Conservation (phyloP, 345 rosid species). For the Heritiera fomes region DNA sequence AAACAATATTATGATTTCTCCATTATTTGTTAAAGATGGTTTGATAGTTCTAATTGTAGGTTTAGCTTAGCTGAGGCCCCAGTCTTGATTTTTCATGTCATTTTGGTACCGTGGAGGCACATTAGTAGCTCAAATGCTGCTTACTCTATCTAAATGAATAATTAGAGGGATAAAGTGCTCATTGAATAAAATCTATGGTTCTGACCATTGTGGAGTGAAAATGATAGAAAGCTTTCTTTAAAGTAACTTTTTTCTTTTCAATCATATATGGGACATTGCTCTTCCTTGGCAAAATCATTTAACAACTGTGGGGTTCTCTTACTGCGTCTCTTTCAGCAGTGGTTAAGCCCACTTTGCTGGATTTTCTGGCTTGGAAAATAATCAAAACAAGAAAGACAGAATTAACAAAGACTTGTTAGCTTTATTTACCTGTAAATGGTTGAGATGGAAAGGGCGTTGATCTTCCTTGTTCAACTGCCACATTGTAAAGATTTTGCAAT, state of each 20-base stretch:
- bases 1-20: not conserved
- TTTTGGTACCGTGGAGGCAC: not conserved
- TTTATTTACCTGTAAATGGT: slow-evolving; percentile 51
- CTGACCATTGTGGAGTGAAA: slow-evolving; percentile 22
- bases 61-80: not conserved
- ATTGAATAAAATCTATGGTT: slow-evolving; percentile 31
- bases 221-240: slow-evolving; percentile 23
- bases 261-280: slow-evolving; percentile 27
- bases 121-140: not conserved
- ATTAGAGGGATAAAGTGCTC: not conserved
- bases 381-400: slow-evolving; percentile 22
- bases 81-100: not conserved
- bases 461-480: slow-evolving; percentile 55
- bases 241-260: slow-evolving; percentile 28
- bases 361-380: slow-evolving; percentile 24
- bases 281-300: slow-evolving; percentile 34
- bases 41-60: not conserved
- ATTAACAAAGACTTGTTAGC: slow-evolving; percentile 25
- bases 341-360: slow-evolving; percentile 34
- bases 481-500: slow-evolving; percentile 58
- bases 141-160: slow-evolving; percentile 10
- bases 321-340: slow-evolving; percentile 31
- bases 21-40: slow-evolving; percentile 5
- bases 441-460: slow-evolving; percentile 40
- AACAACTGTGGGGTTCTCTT: slow-evolving; percentile 37